These are phyloP conservation scores for Pseudozyma tsukubaensis DNA, from an alignment of 1,284 basidiomycete species.

Conservation along the genomic window DNA sequence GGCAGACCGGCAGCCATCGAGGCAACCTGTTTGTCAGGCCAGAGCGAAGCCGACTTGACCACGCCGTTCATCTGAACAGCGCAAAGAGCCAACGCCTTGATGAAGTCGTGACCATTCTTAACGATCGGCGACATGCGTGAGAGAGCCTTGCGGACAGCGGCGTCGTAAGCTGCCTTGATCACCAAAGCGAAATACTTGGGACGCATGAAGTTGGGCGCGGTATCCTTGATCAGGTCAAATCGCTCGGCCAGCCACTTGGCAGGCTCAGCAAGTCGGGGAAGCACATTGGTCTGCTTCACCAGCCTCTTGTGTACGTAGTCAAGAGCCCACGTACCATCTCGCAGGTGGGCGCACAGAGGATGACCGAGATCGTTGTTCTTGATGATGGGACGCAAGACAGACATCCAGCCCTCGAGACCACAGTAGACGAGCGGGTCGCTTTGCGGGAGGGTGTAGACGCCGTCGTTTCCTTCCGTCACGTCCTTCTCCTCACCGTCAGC, in stretches of 20 bases:
- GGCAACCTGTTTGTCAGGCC: slow-evolving; percentile 60
- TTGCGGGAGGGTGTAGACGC: slow-evolving; percentile 55
- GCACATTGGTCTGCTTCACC: slow-evolving; percentile 71
- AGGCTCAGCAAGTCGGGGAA: slow-evolving; percentile 51
- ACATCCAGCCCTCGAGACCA: slow-evolving; percentile 64
- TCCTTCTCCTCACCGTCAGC: slow-evolving; percentile 65
- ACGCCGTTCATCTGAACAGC: slow-evolving; percentile 64
- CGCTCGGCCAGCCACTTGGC: slow-evolving; percentile 60
- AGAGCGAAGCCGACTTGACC: slow-evolving; percentile 62
- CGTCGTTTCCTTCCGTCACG: slow-evolving; percentile 56
- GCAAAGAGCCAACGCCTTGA: slow-evolving; percentile 57
- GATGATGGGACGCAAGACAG: slow-evolving; percentile 50
- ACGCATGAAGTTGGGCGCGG: slow-evolving; percentile 60
- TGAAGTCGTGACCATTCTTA: slow-evolving; percentile 60
- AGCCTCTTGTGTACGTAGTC: slow-evolving; percentile 73
- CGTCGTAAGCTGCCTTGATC: slow-evolving; percentile 56
- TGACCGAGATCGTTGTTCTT: slow-evolving; percentile 61
- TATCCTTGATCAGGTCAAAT: slow-evolving; percentile 57
- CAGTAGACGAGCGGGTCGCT: slow-evolving; percentile 55
- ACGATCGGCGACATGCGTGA: slow-evolving; percentile 58
- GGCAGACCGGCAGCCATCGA: slow-evolving; percentile 65
- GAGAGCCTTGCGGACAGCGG: slow-evolving; percentile 52
- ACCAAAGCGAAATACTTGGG: slow-evolving; percentile 66
- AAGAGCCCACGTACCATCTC: slow-evolving; percentile 61
- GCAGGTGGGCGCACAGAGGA: slow-evolving; percentile 59